Conservation (phyloP, 768 basidiomycete species). For the Pleurotus eryngii region DNA sequence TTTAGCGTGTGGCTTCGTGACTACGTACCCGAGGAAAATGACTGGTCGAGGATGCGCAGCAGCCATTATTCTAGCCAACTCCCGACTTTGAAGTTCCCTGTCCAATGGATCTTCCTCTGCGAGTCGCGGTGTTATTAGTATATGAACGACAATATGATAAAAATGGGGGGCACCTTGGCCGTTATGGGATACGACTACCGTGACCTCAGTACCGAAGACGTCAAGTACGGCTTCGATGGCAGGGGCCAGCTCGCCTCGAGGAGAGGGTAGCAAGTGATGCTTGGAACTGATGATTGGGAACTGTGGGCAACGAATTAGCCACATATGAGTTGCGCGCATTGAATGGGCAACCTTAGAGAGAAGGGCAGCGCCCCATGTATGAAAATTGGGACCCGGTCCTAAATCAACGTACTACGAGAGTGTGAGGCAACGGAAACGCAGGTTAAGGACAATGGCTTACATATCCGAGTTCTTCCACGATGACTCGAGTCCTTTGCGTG, state of each 20-base stretch:
- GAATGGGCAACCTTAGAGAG: constrained; percentile 60
- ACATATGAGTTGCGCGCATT: not conserved
- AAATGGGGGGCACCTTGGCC: constrained; percentile 62
- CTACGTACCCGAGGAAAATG: constrained; percentile 80
- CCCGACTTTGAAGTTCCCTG: constrained; percentile 79
- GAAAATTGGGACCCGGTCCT: constrained; percentile 83
- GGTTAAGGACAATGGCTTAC: constrained; percentile 38
- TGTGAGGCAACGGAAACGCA: not conserved
- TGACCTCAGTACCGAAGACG: constrained; percentile 71
- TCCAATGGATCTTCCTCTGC: constrained; percentile 88
- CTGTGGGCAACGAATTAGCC: constrained; percentile 27
- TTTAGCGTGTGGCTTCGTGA: constrained; percentile 60
- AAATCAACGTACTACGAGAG: constrained; percentile 72
- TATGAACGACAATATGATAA: not conserved
- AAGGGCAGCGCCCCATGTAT: constrained; percentile 86
- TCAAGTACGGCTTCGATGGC: constrained; percentile 86
- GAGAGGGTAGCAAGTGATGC: constrained; percentile 86
- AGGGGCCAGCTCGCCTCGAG: constrained; percentile 81
- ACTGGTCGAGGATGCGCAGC: constrained; percentile 67
- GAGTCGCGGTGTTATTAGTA: not conserved
- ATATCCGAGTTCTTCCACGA: constrained; percentile 76
- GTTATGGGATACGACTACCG: constrained; percentile 87
- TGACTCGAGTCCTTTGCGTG: constrained; percentile 60
- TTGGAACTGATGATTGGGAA: constrained; percentile 86
- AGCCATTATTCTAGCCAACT: constrained; percentile 77